Evolutionary conservation across 352 stramenopile genomes (phyloP).

Genomic region (Thalassiosira gravida): DNA sequence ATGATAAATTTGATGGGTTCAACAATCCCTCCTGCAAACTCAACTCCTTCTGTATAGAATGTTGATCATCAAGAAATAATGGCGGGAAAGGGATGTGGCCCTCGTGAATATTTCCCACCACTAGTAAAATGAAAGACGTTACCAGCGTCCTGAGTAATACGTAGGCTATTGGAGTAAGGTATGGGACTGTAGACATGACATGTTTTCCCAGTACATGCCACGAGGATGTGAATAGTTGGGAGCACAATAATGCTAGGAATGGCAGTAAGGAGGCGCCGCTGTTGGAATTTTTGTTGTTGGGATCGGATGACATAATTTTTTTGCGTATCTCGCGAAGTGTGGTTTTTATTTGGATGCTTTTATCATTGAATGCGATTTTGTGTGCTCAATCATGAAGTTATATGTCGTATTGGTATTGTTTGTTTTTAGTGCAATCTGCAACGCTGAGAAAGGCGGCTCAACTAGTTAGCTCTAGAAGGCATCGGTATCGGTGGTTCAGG

Average conservation of each 20-base stretch:
- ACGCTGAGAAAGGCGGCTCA: too few species aligned
- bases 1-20: too few species aligned
- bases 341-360: too few species aligned
- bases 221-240: constrained; percentile 42
- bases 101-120: constrained; percentile 33
- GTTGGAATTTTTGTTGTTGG: constrained; percentile 2
- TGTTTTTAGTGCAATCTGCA: too few species aligned
- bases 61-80: constrained; percentile 24
- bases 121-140: constrained; percentile 22
- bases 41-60: neutral
- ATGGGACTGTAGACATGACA: constrained; percentile 40
- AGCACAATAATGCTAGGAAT: constrained; percentile 25
- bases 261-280: constrained; percentile 11
- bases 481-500: too few species aligned
- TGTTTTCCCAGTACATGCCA: constrained; percentile 58
- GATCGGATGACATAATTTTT: too few species aligned
- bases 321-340: too few species aligned
- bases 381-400: too few species aligned
- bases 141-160: constrained; percentile 37
- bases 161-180: constrained; percentile 37
- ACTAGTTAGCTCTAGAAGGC: too few species aligned
- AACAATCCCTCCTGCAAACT: constrained; percentile 15
- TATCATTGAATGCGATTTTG: too few species aligned
- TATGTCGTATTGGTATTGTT: too few species aligned
- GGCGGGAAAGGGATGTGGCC: constrained; percentile 32